Evolutionary conservation across 73 alveolate species (phyloP), one percentile per base, ranked within the genome.

Genomic region (Paramecium sexaurelia): DNA sequence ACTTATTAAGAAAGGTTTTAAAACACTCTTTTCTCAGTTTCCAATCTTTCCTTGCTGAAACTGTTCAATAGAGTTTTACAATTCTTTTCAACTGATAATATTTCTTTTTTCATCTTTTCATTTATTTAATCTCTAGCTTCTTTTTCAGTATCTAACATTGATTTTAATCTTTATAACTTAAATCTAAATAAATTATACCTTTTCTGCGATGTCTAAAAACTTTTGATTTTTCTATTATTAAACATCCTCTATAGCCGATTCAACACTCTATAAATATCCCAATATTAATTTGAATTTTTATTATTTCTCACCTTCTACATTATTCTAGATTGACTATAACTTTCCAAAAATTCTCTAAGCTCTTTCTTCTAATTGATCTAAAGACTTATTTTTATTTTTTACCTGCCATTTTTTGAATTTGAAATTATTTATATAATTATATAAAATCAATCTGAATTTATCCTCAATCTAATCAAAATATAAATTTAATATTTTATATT

Each of bases 11-110:
- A 68, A 33, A 88, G 73, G 19, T 88, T 88, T 69, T 88, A 69
- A 43, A 68, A 88, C 45, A 88, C 90, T 69, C 94, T 88, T 47
- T 82, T 88, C 41, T 88, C 94, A 69, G 91, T 88, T 29, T 88
- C 94, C 73, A 68, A 61, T 69, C 94, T 88, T 51, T 88, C 94
- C 45, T 88, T 61, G 71, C 90, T 41, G 55, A 78, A 78, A 78
- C 90, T 78, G 24, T 78, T 78, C 75, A 78, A 45, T 7, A 78
- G 41, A 20, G 41, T 43, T 78, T 78, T 78, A 61, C 90, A 78
- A 43, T 78, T 78, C 75, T 78, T 78, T 45, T 78, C 90, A 41
- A 78, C 90, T 41, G 68, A 29, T 20, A 78, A 19, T 41, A 78
- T 39, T 78, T 78, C 90, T 78, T 78, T 78, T 43, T 78, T 78